Evolutionary conservation across 2,329 filamentous ascomycete species (phyloP).

Genomic region (Chalara sp.): DNA sequence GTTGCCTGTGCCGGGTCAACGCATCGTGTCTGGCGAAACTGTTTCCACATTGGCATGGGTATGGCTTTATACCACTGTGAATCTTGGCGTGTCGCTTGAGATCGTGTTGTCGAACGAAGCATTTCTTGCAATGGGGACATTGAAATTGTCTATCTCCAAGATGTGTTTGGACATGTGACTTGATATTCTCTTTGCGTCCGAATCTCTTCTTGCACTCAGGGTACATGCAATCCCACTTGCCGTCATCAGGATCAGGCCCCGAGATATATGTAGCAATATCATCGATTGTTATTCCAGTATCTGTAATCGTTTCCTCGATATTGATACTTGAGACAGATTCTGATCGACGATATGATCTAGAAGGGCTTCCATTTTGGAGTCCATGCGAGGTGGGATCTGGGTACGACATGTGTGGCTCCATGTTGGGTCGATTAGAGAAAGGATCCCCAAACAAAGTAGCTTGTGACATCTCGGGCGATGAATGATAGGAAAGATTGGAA

Average conservation of each 20-base stretch:
- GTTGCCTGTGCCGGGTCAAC: conserved; percentile 85
- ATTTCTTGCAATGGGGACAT: conserved; percentile 89
- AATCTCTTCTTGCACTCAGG: conserved; percentile 82
- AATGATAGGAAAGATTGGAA: conserved; percentile 38
- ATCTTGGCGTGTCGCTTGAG: conserved; percentile 97
- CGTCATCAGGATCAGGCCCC: conserved; percentile 64
- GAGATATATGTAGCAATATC: conserved; percentile 73
- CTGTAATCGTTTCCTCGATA: conserved; percentile 58
- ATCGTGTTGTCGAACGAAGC: conserved; percentile 95
- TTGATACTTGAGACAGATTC: conserved; percentile 55
- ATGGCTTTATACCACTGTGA: conserved; percentile 91
- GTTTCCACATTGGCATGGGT: conserved; percentile 89
- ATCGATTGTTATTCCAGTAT: conserved; percentile 81
- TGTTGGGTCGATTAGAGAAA: conserved; percentile 38
- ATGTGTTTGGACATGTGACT: conserved; percentile 96
- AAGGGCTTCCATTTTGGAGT: conserved; percentile 9
- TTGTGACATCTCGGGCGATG: conserved; percentile 45
- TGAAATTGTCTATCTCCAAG: conserved; percentile 93
- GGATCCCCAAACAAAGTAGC: conserved; percentile 35
- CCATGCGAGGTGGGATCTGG: conserved; percentile 11
- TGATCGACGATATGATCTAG: conserved; percentile 44
- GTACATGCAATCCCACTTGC: conserved; percentile 73
- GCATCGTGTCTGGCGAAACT: conserved; percentile 94
- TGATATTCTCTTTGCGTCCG: conserved; percentile 97
- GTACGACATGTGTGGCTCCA: conserved; percentile 24